These are phyloP conservation scores for Pontederia crassipes DNA, from an alignment of 176 grass and related monocot species.

Conservation along the genomic window DNA sequence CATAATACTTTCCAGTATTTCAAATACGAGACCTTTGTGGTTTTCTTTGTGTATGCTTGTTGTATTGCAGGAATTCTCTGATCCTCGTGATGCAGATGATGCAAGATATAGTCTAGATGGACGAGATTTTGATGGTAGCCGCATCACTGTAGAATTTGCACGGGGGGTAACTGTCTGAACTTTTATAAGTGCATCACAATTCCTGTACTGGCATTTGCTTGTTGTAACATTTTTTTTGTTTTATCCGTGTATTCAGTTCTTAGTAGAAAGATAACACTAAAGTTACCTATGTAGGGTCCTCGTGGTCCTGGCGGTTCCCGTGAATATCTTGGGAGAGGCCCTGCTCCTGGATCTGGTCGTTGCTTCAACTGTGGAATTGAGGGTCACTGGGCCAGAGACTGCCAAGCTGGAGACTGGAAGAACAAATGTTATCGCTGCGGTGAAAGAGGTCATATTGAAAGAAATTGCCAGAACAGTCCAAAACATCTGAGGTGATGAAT, in stretches of 20 bases:
- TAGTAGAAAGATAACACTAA: too few relatives aligned
- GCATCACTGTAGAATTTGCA: constrained; percentile 85
- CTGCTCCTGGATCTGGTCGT: constrained; percentile 79
- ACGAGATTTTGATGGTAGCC: constrained; percentile 86
- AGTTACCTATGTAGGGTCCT: constrained; percentile 31
- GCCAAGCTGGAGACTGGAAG: constrained; percentile 98
- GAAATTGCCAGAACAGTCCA: constrained; percentile 96
- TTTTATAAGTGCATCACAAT: neutral
- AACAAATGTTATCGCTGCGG: constrained; percentile 99
- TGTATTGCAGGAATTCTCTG: constrained; percentile 64
- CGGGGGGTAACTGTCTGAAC: constrained; percentile 52
- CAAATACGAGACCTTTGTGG: neutral
- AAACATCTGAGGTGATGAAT: constrained; percentile 36
- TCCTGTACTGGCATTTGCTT: neutral
- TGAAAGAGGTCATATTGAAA: constrained; percentile 92
- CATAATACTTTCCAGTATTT: neutral
- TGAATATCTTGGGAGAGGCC: constrained; percentile 75
- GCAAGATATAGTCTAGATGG: constrained; percentile 83
- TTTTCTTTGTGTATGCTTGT: constrained; percentile 2
- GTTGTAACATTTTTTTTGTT: too few relatives aligned
- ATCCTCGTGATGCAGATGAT: constrained; percentile 91
- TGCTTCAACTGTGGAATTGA: constrained; percentile 98
- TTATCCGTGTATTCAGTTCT: too few relatives aligned
- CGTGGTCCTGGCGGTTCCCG: constrained; percentile 64
- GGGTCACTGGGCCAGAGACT: constrained; percentile 96